phyloP scores from a whole-genome alignment of 2,329 filamentous ascomycete genomes.

The Beauveria sp. region DNA sequence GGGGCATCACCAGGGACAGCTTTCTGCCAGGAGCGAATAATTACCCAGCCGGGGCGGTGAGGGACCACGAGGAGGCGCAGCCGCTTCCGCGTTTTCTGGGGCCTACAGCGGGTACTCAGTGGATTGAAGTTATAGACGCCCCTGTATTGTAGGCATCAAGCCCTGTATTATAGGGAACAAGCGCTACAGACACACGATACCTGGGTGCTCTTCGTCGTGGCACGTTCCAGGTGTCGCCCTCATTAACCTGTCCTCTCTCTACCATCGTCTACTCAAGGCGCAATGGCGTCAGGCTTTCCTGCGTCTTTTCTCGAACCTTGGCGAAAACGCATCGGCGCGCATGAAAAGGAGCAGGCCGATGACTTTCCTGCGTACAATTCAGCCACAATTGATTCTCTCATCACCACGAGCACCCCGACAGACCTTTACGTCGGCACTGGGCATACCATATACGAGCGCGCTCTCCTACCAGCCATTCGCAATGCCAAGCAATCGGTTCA shows the following conservation, averaged over 20 bases:
- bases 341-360: constrained; percentile 25
- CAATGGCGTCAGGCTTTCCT: constrained; percentile 22
- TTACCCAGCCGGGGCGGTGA: constrained; percentile 2
- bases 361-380: constrained; percentile 44
- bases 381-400: constrained; percentile 35
- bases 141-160: too few species aligned
- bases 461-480: constrained; percentile 54
- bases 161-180: background rate
- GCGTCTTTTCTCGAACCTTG: constrained; percentile 31
- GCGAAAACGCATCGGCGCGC: constrained; percentile 25
- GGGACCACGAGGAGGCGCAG: too few species aligned
- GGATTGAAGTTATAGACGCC: background rate
- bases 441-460: constrained; percentile 44
- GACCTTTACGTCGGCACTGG: constrained; percentile 52
- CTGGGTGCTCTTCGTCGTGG: background rate
- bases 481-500: constrained; percentile 57
- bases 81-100: too few species aligned
- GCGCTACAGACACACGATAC: too few species aligned
- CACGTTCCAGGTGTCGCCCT: background rate
- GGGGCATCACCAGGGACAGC: background rate
- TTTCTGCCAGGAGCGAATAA: constrained; percentile 4
- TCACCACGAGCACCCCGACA: constrained; percentile 39
- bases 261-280: background rate
- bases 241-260: background rate
- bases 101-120: background rate